phyloP scores from a whole-genome alignment of 2,329 filamentous ascomycete species.

The Penicillium sclerotiorum region DNA sequence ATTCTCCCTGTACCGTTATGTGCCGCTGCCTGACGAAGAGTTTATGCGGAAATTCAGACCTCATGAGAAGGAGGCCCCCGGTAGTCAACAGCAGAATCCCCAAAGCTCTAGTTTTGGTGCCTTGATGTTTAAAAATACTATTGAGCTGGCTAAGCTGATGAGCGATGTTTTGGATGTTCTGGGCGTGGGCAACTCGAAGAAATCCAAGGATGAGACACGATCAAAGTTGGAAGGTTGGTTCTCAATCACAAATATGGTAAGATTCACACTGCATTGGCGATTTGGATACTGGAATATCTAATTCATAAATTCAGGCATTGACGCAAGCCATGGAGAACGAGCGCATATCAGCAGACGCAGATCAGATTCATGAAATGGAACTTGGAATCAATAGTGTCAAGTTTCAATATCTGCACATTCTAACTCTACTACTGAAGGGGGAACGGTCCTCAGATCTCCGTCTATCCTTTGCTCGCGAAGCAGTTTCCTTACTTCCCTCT shows the following conservation, averaged over 20 bases:
- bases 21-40: slow-evolving; percentile 4
- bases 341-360: neutral
- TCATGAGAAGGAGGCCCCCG: neutral
- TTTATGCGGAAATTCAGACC: neutral
- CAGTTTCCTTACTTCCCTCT: slow-evolving; percentile 11
- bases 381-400: slow-evolving; percentile 13
- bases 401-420: slow-evolving; percentile 13
- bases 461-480: slow-evolving; percentile 15
- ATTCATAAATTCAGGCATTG: neutral
- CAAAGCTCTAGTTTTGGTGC: neutral
- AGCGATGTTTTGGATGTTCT: neutral
- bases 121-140: neutral
- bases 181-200: neutral
- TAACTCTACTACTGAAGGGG: slow-evolving; percentile 9
- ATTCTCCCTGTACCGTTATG: slow-evolving; percentile 6
- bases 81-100: neutral
- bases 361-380: slow-evolving; percentile 13
- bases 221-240: neutral
- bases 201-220: neutral
- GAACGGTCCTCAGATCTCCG: neutral
- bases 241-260: neutral
- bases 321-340: neutral
- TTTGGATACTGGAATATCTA: neutral
- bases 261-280: neutral
- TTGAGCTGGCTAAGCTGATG: neutral